Evolutionary conservation across 1,284 basidiomycete genomes (phyloP).

Genomic region (Tilletia indica): DNA sequence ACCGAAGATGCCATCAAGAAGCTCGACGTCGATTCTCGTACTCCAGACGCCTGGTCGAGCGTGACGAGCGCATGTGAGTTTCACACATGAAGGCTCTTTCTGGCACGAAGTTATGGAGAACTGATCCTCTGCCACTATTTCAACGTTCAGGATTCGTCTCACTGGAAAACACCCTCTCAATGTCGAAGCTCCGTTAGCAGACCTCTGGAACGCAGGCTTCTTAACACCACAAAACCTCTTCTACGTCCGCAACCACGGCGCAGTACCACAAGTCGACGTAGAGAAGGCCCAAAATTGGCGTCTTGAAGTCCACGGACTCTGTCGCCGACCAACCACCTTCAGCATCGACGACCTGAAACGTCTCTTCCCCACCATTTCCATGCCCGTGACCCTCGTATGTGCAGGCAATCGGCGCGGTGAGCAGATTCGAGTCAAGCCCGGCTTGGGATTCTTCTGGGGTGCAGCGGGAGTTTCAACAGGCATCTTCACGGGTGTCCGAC

Average conservation of each 20-base stretch:
- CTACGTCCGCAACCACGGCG: constrained; percentile 69
- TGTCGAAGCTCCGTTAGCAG: constrained; percentile 62
- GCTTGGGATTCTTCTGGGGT: constrained; percentile 64
- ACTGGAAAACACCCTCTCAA: constrained; percentile 65
- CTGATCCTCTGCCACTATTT: neutral
- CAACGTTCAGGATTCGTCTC: constrained; percentile 26
- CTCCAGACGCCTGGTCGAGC: constrained; percentile 45
- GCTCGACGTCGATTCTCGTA: constrained; percentile 38
- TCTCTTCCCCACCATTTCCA: constrained; percentile 63
- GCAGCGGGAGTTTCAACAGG: constrained; percentile 63
- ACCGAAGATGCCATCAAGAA: constrained; percentile 29
- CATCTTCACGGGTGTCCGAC: constrained; percentile 68
- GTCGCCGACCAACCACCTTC: constrained; percentile 35
- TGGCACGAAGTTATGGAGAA: neutral
- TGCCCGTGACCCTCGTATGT: constrained; percentile 69
- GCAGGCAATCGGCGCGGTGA: constrained; percentile 71
- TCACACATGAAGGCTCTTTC: too few relatives aligned
- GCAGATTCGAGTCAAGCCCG: constrained; percentile 68
- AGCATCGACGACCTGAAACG: constrained; percentile 57
- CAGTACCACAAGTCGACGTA: constrained; percentile 63
- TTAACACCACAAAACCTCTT: constrained; percentile 67
- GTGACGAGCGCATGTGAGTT: constrained; percentile 39
- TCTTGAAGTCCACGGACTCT: constrained; percentile 61
- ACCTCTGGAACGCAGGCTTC: constrained; percentile 64
- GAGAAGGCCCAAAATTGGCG: constrained; percentile 61